Evolutionary conservation across 768 basidiomycete species (phyloP).

Genomic region (Chalciporus sphaerocephalus): DNA sequence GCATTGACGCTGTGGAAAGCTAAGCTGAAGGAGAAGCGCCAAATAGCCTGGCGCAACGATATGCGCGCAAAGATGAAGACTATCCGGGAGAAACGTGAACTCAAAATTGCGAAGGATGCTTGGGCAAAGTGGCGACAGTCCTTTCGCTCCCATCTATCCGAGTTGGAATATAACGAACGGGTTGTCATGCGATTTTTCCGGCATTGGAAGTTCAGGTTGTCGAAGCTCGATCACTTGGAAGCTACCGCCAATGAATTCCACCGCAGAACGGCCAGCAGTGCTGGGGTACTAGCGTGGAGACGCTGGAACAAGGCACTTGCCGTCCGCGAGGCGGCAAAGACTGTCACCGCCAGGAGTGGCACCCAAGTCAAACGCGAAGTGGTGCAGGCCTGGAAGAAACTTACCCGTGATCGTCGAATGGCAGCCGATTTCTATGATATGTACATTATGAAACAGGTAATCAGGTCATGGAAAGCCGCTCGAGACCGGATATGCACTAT

Average conservation of each 20-base stretch:
- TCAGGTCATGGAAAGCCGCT: slow-evolving; percentile 55
- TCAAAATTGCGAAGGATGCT: slow-evolving; percentile 48
- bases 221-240: slow-evolving; percentile 41
- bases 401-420: slow-evolving; percentile 37
- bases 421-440: slow-evolving; percentile 43
- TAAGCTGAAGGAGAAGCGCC: slow-evolving; percentile 50
- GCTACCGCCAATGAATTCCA: slow-evolving; percentile 47
- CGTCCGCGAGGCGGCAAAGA: slow-evolving; percentile 43
- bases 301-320: slow-evolving; percentile 50
- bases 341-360: slow-evolving; percentile 41
- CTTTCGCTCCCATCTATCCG: slow-evolving; percentile 47
- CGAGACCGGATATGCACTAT: slow-evolving; percentile 43
- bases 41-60: slow-evolving; percentile 57
- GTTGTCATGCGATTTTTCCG: slow-evolving; percentile 42
- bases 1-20: slow-evolving; percentile 51
- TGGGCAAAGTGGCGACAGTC: slow-evolving; percentile 67
- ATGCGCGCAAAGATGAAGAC: slow-evolving; percentile 70
- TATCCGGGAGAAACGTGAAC: slow-evolving; percentile 53
- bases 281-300: slow-evolving; percentile 46
- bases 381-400: slow-evolving; percentile 54
- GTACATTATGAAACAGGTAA: slow-evolving; percentile 40
- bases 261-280: slow-evolving; percentile 35
- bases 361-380: slow-evolving; percentile 45
- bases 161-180: slow-evolving; percentile 45
- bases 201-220: slow-evolving; percentile 51